Conservation (phyloP, 2,329 filamentous ascomycete species). For the Epichloe uncinata region DNA sequence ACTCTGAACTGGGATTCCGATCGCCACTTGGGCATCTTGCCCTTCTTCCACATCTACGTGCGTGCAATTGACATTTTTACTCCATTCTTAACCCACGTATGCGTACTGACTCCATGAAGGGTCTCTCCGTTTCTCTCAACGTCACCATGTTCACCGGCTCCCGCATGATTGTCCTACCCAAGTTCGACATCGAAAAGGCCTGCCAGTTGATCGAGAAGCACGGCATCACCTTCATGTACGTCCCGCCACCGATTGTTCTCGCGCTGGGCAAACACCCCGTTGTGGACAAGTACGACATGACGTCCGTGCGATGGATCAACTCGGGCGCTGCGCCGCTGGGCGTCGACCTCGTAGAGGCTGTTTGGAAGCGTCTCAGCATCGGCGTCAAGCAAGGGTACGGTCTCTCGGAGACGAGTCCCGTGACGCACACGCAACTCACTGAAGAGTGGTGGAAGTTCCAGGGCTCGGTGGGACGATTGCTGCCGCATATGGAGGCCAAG, state of each 20-base stretch:
- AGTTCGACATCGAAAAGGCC: slow-evolving; percentile 72
- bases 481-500: slow-evolving; percentile 70
- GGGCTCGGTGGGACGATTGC: slow-evolving; percentile 63
- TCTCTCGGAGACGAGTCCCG: slow-evolving; percentile 73
- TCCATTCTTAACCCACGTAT: neutral
- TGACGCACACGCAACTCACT: slow-evolving; percentile 60
- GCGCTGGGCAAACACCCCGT: slow-evolving; percentile 66
- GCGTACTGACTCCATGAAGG: slow-evolving; percentile 10
- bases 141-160: slow-evolving; percentile 43
- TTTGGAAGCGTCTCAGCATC: slow-evolving; percentile 61
- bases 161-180: slow-evolving; percentile 54
- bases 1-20: slow-evolving; percentile 51
- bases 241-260: slow-evolving; percentile 75
- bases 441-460: slow-evolving; percentile 64
- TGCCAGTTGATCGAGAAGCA: slow-evolving; percentile 65
- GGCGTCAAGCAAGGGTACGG: slow-evolving; percentile 90
- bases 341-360: slow-evolving; percentile 60
- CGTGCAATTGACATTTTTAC: slow-evolving; percentile 12
- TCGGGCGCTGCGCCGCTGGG: slow-evolving; percentile 79
- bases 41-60: slow-evolving; percentile 88
- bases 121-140: slow-evolving; percentile 19
- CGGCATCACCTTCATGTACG: slow-evolving; percentile 63
- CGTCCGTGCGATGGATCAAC: slow-evolving; percentile 68
- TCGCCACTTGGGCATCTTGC: slow-evolving; percentile 63
- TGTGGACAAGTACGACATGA: slow-evolving; percentile 70